Evolutionary conservation across 352 stramenopile species (phyloP), one percentile per base, ranked within the genome.

Genomic region (Globisporangium rhizosaccharum): DNA sequence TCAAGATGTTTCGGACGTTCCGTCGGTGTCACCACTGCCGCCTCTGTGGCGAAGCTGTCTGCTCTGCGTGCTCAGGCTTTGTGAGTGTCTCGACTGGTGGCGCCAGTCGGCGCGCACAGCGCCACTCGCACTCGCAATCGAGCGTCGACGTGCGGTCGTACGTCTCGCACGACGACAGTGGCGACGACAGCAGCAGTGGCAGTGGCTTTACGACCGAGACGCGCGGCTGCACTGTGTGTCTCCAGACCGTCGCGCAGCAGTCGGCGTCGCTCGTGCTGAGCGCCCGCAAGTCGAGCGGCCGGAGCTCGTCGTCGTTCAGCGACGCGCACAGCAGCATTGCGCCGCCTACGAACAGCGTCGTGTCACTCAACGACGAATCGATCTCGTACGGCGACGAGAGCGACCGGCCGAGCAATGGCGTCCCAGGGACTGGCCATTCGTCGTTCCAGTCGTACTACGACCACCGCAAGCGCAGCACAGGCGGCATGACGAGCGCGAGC

Each of bases 1-100:
- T 84, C 52, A 85, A 85, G 66, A 70, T 63, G 28, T 89, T 89
- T 56, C 73, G 76, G 47, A 74, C 78, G 12, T 90, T 92, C 63
- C 73, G 79, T 1, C 68, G 68, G 51, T 78, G 75, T 49, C 75
- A 90, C 58, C 78, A 88, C 66, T 90, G 81, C 51, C 81, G 81
- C 0, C 76, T 90, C 48, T 90, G 81, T 53, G 81, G 78, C 17
- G 76, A 87, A 55, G 71, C 73, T 5, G 73, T 90, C 15, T 90
- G 78, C 50, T 71, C 66, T 39, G 73, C 72, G n/a, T 90, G 81
- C 62, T 90, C 79, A 15, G 79, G 64, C 47, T 80, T 82, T 61
- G 65, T 86, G 26, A 69, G 45, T 6, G 52, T 60, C 12, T 42
- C 61, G 49, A 62, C 41, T 8, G 25, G 20, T 3, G 55, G 37